phyloP scores from a whole-genome alignment of 345 rosid genomes.

The Salix suchowensis region DNA sequence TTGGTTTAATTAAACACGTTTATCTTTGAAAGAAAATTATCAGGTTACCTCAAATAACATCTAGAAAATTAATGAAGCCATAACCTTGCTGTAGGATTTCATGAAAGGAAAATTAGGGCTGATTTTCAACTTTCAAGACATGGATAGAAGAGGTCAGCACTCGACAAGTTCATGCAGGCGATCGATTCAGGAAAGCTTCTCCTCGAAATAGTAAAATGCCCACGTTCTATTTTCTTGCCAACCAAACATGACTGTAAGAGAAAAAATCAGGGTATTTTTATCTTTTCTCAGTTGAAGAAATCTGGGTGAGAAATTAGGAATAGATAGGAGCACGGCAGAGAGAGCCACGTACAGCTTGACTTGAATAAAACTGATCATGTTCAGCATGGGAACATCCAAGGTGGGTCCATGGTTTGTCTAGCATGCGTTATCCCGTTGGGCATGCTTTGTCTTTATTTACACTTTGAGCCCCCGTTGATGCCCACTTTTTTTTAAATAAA shows the following conservation, averaged over 20 bases:
- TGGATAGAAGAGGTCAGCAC: background rate
- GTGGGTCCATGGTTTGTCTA: constrained; percentile 43
- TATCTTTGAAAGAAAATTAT: too few relatives aligned
- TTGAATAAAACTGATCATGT: background rate
- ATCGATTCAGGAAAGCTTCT: background rate
- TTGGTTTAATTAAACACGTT: background rate
- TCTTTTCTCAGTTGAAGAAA: background rate
- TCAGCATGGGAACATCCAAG: constrained; percentile 20
- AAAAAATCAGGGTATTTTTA: background rate
- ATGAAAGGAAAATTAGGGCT: background rate
- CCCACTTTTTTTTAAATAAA: too few relatives aligned
- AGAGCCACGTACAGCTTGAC: background rate
- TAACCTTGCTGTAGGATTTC: background rate
- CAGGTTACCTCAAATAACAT: background rate
- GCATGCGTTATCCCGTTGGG: constrained; percentile 37
- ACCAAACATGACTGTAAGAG: background rate
- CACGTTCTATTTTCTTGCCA: background rate
- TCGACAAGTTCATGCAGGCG: background rate
- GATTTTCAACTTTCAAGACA: background rate
- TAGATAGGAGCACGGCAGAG: background rate
- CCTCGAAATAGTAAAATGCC: background rate
- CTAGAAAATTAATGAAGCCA: background rate
- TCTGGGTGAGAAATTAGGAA: background rate
- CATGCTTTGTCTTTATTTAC: constrained; percentile 38
- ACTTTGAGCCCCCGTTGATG: background rate